phyloP scores from a whole-genome alignment of 2,329 filamentous ascomycete genomes.

The Graphium sp. region DNA sequence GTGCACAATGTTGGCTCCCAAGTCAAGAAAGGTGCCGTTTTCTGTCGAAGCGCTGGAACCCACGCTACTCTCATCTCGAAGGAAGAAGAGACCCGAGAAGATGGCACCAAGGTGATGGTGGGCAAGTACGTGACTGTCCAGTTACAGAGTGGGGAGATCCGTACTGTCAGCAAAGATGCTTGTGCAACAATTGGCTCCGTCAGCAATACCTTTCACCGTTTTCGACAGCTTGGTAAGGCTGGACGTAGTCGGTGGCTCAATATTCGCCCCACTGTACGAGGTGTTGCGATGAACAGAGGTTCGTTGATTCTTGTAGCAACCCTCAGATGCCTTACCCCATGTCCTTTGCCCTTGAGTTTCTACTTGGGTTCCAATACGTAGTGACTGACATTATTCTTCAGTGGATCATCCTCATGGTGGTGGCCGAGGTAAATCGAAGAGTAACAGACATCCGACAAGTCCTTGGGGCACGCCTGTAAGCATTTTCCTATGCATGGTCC shows the following conservation, averaged over 20 bases:
- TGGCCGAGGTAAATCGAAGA: constrained; percentile 98
- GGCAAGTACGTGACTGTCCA: constrained; percentile 70
- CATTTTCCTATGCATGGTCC: too few relatives aligned
- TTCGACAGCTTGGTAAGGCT: constrained; percentile 84
- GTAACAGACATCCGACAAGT: constrained; percentile 86
- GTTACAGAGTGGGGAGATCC: constrained; percentile 82
- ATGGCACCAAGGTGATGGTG: constrained; percentile 43
- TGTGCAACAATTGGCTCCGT: constrained; percentile 89
- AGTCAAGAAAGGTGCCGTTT: constrained; percentile 60
- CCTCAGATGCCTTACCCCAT: too few relatives aligned
- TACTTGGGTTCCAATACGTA: background rate
- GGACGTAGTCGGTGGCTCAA: constrained; percentile 87
- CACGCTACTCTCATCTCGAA: constrained; percentile 81
- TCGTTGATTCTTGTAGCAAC: constrained; percentile 13
- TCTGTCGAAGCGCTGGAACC: constrained; percentile 89
- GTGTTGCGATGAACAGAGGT: constrained; percentile 97
- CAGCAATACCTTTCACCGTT: constrained; percentile 86
- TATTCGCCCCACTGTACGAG: constrained; percentile 86
- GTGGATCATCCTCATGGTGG: constrained; percentile 96
- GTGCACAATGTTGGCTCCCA: constrained; percentile 79
- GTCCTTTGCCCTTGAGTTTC: too few relatives aligned
- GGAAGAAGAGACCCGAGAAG: constrained; percentile 53
- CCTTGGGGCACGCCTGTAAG: constrained; percentile 92
- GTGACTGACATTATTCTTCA: constrained; percentile 11
- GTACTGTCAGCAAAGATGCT: constrained; percentile 78